Evolutionary conservation across 257 asterid species (phyloP).

Genomic region (Prunella vulgaris): DNA sequence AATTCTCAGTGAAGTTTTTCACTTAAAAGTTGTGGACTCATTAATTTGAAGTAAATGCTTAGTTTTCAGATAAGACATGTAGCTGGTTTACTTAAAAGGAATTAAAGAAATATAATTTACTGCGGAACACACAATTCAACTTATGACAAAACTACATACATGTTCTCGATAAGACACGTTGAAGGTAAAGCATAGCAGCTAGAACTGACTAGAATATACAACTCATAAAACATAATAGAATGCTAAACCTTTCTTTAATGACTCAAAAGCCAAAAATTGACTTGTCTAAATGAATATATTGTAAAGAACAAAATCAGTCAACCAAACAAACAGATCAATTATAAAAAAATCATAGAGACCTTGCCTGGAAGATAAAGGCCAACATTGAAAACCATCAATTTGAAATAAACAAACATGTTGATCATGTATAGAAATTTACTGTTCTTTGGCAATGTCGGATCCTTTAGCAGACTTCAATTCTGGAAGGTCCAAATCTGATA

Average conservation of each 20-base stretch:
- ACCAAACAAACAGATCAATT: neutral
- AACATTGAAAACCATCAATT: neutral
- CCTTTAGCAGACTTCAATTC: conserved; percentile 40
- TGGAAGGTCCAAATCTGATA: conserved; percentile 64
- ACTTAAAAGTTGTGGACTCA: neutral
- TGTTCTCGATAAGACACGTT: neutral
- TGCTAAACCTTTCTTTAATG: neutral
- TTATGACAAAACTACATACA: too few relatives aligned
- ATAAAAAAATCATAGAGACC: neutral
- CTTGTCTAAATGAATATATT: neutral
- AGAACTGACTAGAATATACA: neutral
- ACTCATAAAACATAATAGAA: neutral
- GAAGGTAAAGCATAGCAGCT: neutral
- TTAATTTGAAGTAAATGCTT: too few relatives aligned
- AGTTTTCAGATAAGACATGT: too few relatives aligned
- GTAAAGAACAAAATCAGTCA: neutral
- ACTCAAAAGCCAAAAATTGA: neutral
- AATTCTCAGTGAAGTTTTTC: neutral
- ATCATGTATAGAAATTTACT: conserved; percentile 35
- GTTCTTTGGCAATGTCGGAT: conserved; percentile 52
- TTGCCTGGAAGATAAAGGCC: neutral
- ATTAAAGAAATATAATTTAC: too few relatives aligned
- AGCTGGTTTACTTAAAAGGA: too few relatives aligned
- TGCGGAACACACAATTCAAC: neutral
- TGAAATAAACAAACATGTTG: neutral